Evolutionary conservation across 345 rosid species (phyloP), one percentile per base, ranked within the genome.

Genomic region (Pelargonium nanum): DNA sequence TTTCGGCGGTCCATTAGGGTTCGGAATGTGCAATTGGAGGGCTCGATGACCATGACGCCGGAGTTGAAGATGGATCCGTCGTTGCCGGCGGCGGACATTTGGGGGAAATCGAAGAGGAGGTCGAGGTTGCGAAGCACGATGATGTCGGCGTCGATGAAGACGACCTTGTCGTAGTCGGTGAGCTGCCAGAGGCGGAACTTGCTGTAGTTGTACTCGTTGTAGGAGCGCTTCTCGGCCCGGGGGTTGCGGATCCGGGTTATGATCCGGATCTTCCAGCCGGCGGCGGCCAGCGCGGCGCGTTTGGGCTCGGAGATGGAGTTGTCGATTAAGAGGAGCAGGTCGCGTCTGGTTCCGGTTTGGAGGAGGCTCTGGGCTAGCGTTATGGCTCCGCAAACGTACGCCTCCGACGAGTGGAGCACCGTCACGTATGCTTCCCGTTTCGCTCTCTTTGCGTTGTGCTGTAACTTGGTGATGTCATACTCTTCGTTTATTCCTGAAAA

Each of bases 121-220:
- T 89, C 99, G 17, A 93, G 88, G 60, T 74, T 93, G 19, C 78
- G 84, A 19, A 89, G 65, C 9, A 87, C 92, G n/a, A 85, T 61
- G 62, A 93, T 89, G 75, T 93, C 99, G 23, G 97, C 73, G 59
- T 93, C 97, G 4, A 86, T 83, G 85, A 93, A 93, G 28, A 93
- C 70, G 69, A 93, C 69, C 76, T 89, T 93, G 59, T 84, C 84
- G 55, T 87, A 93, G 53, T 89, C 96, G 0, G 90, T 87, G 62
- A 89, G 85, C 66, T 89, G 92, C 96, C 97, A 89, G 1, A 89
- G 77, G 51, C 97, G 54, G 76, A 93, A 80, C 80, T 89, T 93
- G 84, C 96, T 85, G 65, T 93, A 93, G 22, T 93, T 93, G 65
- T 87, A 93, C 63, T 93, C 97, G 30, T 93, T 93, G 80, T 90